These are phyloP conservation scores for Cercophora samala DNA, from an alignment of 495 filamentous ascomycete species.

Conservation along the genomic window DNA sequence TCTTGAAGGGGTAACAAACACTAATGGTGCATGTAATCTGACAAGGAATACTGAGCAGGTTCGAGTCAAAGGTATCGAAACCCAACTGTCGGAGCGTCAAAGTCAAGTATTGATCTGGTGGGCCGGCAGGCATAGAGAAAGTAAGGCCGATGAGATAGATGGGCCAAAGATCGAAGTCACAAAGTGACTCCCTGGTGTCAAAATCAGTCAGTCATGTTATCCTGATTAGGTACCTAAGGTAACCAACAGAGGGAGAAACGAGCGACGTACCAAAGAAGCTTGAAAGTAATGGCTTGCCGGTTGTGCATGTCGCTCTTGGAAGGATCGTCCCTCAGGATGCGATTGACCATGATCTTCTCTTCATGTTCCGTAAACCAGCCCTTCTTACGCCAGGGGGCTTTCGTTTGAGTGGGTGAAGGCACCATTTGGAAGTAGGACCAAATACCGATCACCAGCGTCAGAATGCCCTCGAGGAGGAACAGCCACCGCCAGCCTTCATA, in stretches of 20 bases:
- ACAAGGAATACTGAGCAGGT: constrained; percentile 51
- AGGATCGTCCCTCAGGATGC: constrained; percentile 61
- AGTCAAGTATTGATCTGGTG: constrained; percentile 47
- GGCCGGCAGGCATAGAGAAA: constrained; percentile 46
- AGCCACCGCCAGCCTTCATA: constrained; percentile 58
- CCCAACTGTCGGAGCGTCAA: constrained; percentile 48
- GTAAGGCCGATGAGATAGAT: constrained; percentile 56
- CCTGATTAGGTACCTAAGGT: neutral
- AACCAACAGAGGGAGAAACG: neutral
- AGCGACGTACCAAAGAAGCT: constrained; percentile 38
- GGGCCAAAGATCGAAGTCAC: constrained; percentile 57
- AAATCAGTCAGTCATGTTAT: neutral
- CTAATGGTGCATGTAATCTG: constrained; percentile 42
- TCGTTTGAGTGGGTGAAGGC: constrained; percentile 41
- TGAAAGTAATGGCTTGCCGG: constrained; percentile 45
- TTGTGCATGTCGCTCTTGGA: constrained; percentile 64
- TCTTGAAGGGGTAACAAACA: constrained; percentile 22
- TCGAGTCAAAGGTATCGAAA: constrained; percentile 51
- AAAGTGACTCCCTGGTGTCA: constrained; percentile 34
- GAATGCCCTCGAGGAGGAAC: constrained; percentile 46
- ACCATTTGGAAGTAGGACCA: constrained; percentile 23
- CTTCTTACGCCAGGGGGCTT: constrained; percentile 49
- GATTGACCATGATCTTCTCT: constrained; percentile 58
- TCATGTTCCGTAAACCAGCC: constrained; percentile 61
- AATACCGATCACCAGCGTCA: constrained; percentile 49